Base-by-base conservation (phyloP, 73 alveolate species). In the Uronychia setigera region DNA sequence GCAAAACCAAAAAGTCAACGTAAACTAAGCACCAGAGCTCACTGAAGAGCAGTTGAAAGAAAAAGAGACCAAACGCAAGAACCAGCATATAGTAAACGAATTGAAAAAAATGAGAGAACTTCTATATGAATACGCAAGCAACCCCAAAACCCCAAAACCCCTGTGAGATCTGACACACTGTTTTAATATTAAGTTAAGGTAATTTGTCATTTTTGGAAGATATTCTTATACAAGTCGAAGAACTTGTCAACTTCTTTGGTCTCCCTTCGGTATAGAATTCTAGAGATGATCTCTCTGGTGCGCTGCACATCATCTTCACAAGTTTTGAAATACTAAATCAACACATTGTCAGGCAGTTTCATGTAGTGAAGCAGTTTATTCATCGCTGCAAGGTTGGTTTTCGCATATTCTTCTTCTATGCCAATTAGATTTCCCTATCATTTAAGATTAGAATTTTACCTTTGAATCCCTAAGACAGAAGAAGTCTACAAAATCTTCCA, bases 191-290 rank as follows among this genome's bases (percentile, higher is more conserved):
- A n/a, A n/a, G n/a, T n/a, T n/a, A n/a, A n/a, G n/a, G n/a, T n/a
- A n/a, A n/a, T n/a, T n/a, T n/a, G n/a, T n/a, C n/a, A n/a, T n/a
- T n/a, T n/a, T n/a, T n/a, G n/a, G 67, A 77, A 85, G 33, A 85
- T 80, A 25, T 83, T 85, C 58, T 85, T 85, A 32, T 85, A 85
- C 58, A 74, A 81, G 14, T 85, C 91, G 77, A 85, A 85, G 91
- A 85, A 85, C 79, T 85, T 85, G 32, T 85, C 91, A 14, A 85
- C 86, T 25, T 85, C 91, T 58, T 85, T 85, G 1, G 85, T 77
- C 46, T 34, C 29, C 60, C 86, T 76, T 14, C 91, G 79, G 31
- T 77, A 85, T 1, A 85, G 77, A 0, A 85, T 31, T 29, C 91
- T 34, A 29, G 86, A 32, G 25, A 85, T 85, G 80, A 85, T 85